Conservation (phyloP, 2,329 filamentous ascomycete genomes). For the Trichoderma brevicompactum region DNA sequence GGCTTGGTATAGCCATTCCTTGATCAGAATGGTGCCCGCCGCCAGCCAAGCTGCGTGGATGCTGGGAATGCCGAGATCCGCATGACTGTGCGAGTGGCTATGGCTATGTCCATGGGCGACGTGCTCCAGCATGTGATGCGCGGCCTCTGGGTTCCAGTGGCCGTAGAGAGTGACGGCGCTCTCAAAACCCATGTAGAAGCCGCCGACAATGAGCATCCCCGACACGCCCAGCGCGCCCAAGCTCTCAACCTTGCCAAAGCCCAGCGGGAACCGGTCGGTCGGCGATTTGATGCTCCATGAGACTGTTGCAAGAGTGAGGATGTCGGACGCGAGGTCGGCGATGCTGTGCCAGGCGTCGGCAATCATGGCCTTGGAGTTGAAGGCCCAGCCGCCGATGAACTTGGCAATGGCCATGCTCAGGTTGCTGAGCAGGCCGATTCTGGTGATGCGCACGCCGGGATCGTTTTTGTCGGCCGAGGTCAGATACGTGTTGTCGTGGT, state of each 20-base stretch:
- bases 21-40: constrained; percentile 83
- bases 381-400: constrained; percentile 87
- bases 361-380: constrained; percentile 91
- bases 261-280: constrained; percentile 80
- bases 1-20: constrained; percentile 96
- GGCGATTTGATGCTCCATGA: constrained; percentile 90
- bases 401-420: constrained; percentile 93
- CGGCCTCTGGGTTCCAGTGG: constrained; percentile 72
- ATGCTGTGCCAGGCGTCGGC: constrained; percentile 96
- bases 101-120: constrained; percentile 52
- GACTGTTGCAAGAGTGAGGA: constrained; percentile 92
- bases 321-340: constrained; percentile 91
- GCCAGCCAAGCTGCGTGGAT: constrained; percentile 96
- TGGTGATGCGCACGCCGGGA: constrained; percentile 67
- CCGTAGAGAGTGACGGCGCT: constrained; percentile 69
- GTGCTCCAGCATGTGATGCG: constrained; percentile 67
- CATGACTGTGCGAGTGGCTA: constrained; percentile 67
- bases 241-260: constrained; percentile 98
- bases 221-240: constrained; percentile 92
- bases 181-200: constrained; percentile 88
- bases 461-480: constrained; percentile 83
- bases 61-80: constrained; percentile 65
- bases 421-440: constrained; percentile 73
- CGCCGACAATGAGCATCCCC: constrained; percentile 84
- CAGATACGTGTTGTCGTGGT: constrained; percentile 89